phyloP scores from a whole-genome alignment of 2,329 filamentous ascomycete species.

The Arthrobotrys musiformis region DNA sequence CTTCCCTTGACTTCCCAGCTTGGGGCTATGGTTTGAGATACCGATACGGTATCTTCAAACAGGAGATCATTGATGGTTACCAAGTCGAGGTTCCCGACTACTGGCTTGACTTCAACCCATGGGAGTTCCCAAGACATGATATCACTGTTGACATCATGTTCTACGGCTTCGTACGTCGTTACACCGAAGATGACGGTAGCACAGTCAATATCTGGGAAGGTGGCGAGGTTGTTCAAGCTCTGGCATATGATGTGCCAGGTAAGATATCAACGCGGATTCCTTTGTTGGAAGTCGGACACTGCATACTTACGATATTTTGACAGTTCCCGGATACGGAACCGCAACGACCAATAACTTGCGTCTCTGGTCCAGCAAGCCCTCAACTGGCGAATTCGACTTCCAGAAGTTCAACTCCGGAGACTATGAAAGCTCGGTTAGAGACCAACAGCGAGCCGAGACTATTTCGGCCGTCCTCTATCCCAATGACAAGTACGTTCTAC shows the following conservation, averaged over 20 bases:
- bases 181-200: conserved; percentile 80
- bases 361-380: conserved; percentile 97
- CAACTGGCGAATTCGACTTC: conserved; percentile 97
- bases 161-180: conserved; percentile 84
- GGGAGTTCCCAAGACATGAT: conserved; percentile 97
- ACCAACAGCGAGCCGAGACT: conserved; percentile 97
- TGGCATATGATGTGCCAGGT: conserved; percentile 82
- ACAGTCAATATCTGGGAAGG: conserved; percentile 83
- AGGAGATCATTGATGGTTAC: conserved; percentile 97
- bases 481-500: conserved; percentile 72
- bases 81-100: conserved; percentile 98
- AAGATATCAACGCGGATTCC: conserved; percentile 61
- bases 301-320: conserved; percentile 59
- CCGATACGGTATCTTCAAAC: conserved; percentile 98
- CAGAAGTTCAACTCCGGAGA: conserved; percentile 99
- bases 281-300: conserved; percentile 28
- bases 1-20: conserved; percentile 91
- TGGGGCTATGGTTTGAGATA: conserved; percentile 98
- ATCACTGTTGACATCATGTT: conserved; percentile 98
- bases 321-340: conserved; percentile 89
- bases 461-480: conserved; percentile 98
- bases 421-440: conserved; percentile 97
- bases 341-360: conserved; percentile 94
- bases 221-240: conserved; percentile 89
- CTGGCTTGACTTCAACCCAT: conserved; percentile 99